A percentile compares a stretch with the other conserved stretches of the same genome.
These are phyloP conservation scores for Klebsormidium nitens DNA, from an alignment of 139 green algal genomes.

Conservation along the genomic window DNA sequence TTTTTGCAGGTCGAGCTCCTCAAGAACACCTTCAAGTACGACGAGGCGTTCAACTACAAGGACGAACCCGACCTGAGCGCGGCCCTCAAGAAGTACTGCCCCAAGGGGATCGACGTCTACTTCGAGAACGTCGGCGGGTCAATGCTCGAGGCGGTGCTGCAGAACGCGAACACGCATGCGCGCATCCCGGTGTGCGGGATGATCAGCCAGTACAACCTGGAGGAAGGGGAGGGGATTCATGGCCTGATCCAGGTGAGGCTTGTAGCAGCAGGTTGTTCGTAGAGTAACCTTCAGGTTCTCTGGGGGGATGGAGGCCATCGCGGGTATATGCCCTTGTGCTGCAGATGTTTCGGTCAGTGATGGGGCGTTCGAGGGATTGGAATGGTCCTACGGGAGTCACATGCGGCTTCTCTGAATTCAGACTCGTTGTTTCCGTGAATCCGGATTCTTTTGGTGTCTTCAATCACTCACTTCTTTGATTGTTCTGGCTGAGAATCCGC, in stretches of 20 bases:
- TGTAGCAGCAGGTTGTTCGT: no score
- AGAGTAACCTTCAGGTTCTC: background rate
- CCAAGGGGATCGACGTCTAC: slow-evolving; percentile 49
- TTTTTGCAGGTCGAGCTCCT: slow-evolving; percentile 20
- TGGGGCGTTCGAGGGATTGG: no score
- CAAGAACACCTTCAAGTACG: slow-evolving; percentile 34
- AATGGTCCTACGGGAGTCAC: no score
- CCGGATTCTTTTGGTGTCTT: no score
- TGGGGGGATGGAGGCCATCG: no score
- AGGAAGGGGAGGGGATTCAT: background rate
- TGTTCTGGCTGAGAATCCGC: no score
- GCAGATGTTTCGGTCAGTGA: no score
- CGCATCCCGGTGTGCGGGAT: slow-evolving; percentile 42
- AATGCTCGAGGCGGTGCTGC: slow-evolving; percentile 39
- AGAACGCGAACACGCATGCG: slow-evolving; percentile 14
- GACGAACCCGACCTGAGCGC: slow-evolving; percentile 10
- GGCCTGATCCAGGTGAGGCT: no score
- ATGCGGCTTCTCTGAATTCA: no score
- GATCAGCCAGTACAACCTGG: slow-evolving; percentile 46
- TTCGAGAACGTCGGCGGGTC: slow-evolving; percentile 52
- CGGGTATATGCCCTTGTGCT: no score
- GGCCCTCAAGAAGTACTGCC: slow-evolving; percentile 22
- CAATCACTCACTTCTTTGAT: no score
- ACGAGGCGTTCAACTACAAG: slow-evolving; percentile 52
- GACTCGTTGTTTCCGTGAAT: no score